Evolutionary conservation across 768 basidiomycete genomes (phyloP).

Genomic region (Tylopilus vinaceipallidus): DNA sequence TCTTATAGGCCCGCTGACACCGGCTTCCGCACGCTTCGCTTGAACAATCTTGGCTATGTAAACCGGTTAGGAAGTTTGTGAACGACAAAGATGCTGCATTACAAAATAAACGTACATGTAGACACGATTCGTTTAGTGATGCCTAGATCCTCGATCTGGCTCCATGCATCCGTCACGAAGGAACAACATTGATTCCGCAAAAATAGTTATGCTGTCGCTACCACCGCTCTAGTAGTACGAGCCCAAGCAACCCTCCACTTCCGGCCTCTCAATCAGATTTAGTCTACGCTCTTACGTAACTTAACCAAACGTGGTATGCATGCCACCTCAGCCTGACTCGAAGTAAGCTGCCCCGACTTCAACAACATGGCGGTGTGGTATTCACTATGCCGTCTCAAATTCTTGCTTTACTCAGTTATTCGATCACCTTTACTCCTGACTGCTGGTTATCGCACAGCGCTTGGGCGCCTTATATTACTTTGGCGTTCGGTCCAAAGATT

Average conservation of each 20-base stretch:
- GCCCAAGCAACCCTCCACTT: too few relatives aligned
- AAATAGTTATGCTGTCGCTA: too few relatives aligned
- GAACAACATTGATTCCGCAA: too few relatives aligned
- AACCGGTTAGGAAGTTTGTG: slow-evolving; percentile 11
- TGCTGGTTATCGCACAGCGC: neutral
- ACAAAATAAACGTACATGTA: slow-evolving; percentile 85
- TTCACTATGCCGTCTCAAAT: neutral
- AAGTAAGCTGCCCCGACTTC: too few relatives aligned
- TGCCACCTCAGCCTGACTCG: too few relatives aligned
- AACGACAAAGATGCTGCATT: too few relatives aligned
- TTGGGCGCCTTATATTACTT: neutral
- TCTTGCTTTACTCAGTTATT: neutral
- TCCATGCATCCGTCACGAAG: slow-evolving; percentile 83
- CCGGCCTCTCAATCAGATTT: too few relatives aligned
- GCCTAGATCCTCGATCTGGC: slow-evolving; percentile 71
- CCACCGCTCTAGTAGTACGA: too few relatives aligned
- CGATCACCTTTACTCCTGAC: neutral
- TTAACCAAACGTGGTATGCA: too few relatives aligned
- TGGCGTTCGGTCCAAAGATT: neutral
- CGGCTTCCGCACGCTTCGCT: slow-evolving; percentile 38
- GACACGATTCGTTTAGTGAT: slow-evolving; percentile 85
- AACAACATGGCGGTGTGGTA: neutral
- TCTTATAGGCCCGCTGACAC: slow-evolving; percentile 36
- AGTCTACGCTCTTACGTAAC: too few relatives aligned
- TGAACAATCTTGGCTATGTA: slow-evolving; percentile 66